Evolutionary conservation across 108 stramenopile species (phyloP), one percentile per base, ranked within the genome.

Genomic region (Fragilaria crotonensis): DNA sequence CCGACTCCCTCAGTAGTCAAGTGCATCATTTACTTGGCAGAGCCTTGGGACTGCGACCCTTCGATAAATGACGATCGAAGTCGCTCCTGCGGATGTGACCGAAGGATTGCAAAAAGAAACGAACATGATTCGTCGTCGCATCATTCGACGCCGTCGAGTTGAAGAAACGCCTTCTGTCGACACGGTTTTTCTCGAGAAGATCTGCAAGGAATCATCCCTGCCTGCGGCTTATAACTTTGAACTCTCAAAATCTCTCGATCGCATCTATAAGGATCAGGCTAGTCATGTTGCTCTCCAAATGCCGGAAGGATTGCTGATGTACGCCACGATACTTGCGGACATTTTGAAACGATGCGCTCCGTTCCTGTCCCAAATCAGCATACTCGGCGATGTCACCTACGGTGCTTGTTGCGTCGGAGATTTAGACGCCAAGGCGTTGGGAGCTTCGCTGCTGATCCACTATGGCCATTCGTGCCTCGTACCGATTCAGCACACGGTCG

Each of bases 381-480:
- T 98, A 25, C 60, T 98, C 59, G 98, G 94, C 4, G 98, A 99
- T 68, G 98, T 99, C 32, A 97, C 96, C 21, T 99, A 99, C 56
- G 98, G 98, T 7, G 98, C 98, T 7, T 99, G 98, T 66, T 99
- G 98, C 67, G 85, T 99, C 50, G 98, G 96, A 54, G 98, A 99
- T 71, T 66, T 97, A 53, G 87, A 84, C 25, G 95, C 95, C 2
- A 72, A 81, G 51, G 89, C 95, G 0, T 50, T 97, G 31, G 95
- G 93, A 5, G 87, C 83, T 46, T 87, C 96, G 45, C 60, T 97
- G 22, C 60, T 99, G 45, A 81, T 99, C 1, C 98, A 99, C 62
- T 99, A 98, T 62, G 98, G 98, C 29, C 98, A 99, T 70, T 88
- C 85, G 29, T 99, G 98, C 70, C 62, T 99, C 46, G 96, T 99